Conservation (phyloP, 768 basidiomycete genomes). For the Lactifluus hygrophoroides region DNA sequence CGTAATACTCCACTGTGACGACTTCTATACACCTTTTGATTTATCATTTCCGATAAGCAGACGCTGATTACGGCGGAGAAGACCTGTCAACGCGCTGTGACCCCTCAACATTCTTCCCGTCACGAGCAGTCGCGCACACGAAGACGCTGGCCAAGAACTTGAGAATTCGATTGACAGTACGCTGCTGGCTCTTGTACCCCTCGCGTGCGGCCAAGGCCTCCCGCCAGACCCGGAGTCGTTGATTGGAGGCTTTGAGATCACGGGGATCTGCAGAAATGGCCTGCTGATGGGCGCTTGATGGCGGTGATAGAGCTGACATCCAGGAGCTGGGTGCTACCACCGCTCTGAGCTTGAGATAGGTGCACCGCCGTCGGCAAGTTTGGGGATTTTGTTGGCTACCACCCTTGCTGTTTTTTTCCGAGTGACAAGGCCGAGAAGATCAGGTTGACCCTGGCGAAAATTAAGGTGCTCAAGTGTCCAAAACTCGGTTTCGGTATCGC, state of each 20-base stretch:
- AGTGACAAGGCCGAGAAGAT: conserved; percentile 79
- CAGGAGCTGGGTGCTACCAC: conserved; percentile 44
- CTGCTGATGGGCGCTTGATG: conserved; percentile 87
- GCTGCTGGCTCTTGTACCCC: conserved; percentile 85
- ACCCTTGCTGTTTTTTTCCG: conserved; percentile 52
- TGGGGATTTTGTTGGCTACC: conserved; percentile 8
- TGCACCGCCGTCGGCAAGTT: conserved; percentile 12
- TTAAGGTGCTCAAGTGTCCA: conserved; percentile 91
- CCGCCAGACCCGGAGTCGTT: conserved; percentile 89
- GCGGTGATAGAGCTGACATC: conserved; percentile 76
- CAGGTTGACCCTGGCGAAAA: conserved; percentile 84
- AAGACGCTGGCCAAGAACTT: conserved; percentile 93
- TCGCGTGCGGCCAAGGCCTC: conserved; percentile 74
- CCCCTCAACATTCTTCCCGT: conserved; percentile 31
- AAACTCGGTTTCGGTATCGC: conserved; percentile 71
- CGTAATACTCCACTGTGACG: conserved; percentile 36
- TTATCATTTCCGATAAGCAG: conserved; percentile 60
- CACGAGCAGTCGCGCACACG: conserved; percentile 38
- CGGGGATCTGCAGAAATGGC: conserved; percentile 85
- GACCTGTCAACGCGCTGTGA: conserved; percentile 27
- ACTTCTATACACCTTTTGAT: conserved; percentile 30
- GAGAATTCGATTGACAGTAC: conserved; percentile 92
- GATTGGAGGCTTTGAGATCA: conserved; percentile 80
- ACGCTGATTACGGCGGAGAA: conserved; percentile 45
- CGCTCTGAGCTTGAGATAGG: conserved; percentile 24